Evolutionary conservation across 2,329 filamentous ascomycete genomes (phyloP).

Genomic region (Sporothrix pallida): DNA sequence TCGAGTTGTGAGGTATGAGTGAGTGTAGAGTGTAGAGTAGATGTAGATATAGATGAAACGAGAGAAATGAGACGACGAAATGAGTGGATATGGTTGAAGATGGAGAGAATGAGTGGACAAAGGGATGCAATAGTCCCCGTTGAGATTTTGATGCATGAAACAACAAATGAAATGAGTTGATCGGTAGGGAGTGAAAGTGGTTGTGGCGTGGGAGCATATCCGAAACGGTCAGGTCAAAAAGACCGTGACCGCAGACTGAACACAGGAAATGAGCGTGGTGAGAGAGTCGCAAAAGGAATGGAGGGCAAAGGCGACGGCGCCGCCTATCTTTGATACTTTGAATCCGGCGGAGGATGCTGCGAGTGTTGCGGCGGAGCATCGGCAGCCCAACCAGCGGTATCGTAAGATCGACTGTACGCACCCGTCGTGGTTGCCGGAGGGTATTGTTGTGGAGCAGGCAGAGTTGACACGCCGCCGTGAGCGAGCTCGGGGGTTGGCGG

Average conservation of each 20-base stretch:
- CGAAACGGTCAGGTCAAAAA: no score
- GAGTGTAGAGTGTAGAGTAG: neutral
- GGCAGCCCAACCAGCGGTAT: slow-evolving; percentile 36
- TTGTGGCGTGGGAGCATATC: no score
- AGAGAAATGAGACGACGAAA: slow-evolving; percentile 1
- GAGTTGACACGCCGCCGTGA: slow-evolving; percentile 14
- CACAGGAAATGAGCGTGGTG: neutral
- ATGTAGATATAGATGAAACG: neutral
- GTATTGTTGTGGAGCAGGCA: slow-evolving; percentile 28
- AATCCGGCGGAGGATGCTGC: slow-evolving; percentile 70
- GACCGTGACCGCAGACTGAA: no score
- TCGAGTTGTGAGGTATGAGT: neutral
- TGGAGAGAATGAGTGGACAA: neutral
- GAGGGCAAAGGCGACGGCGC: neutral
- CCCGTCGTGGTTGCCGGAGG: neutral
- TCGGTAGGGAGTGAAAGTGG: neutral
- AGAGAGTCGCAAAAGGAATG: neutral
- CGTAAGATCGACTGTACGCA: slow-evolving; percentile 38
- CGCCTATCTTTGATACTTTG: slow-evolving; percentile 78
- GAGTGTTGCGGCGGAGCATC: slow-evolving; percentile 23
- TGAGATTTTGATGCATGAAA: neutral
- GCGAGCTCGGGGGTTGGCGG: slow-evolving; percentile 33
- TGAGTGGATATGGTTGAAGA: neutral
- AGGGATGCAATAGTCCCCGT: neutral
- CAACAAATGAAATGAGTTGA: neutral